phyloP scores from a whole-genome alignment of 352 stramenopile genomes.

The Plasmopara halstedii region DNA sequence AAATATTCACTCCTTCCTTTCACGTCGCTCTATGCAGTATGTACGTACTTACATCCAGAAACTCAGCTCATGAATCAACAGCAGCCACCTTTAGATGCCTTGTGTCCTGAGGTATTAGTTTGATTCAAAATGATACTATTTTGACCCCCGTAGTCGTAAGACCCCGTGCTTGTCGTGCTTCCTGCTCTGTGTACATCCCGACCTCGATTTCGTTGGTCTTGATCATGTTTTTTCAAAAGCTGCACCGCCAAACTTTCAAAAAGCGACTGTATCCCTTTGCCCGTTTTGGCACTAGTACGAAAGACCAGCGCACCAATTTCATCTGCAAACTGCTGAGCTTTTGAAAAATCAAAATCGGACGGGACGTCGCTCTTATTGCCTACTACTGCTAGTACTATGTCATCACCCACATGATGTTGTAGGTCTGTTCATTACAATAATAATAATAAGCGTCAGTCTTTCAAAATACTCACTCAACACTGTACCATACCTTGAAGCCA shows the following conservation, averaged over 20 bases:
- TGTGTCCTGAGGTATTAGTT: slow-evolving; percentile 13
- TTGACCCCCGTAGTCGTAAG: slow-evolving; percentile 26
- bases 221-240: slow-evolving; percentile 71
- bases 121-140: slow-evolving; percentile 29
- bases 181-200: slow-evolving; percentile 38
- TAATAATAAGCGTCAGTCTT: background rate
- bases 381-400: slow-evolving; percentile 78
- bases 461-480: background rate
- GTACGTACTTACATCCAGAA: slow-evolving; percentile 1
- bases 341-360: slow-evolving; percentile 55
- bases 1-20: background rate
- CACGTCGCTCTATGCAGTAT: background rate
- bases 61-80: slow-evolving; percentile 20
- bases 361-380: slow-evolving; percentile 78
- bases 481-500: slow-evolving; percentile 57
- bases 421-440: slow-evolving; percentile 35
- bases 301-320: slow-evolving; percentile 83
- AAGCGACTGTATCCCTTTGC: slow-evolving; percentile 62
- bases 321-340: slow-evolving; percentile 63
- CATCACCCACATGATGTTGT: slow-evolving; percentile 64
- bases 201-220: slow-evolving; percentile 40
- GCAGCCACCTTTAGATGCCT: slow-evolving; percentile 27
- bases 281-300: slow-evolving; percentile 73
- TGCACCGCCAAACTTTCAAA: slow-evolving; percentile 68
- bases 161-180: slow-evolving; percentile 14